A percentile compares a stretch with the other conserved stretches of the same genome.
Conservation (phyloP, 495 filamentous ascomycete genomes). For the Thermothielavioides terrestris region DNA sequence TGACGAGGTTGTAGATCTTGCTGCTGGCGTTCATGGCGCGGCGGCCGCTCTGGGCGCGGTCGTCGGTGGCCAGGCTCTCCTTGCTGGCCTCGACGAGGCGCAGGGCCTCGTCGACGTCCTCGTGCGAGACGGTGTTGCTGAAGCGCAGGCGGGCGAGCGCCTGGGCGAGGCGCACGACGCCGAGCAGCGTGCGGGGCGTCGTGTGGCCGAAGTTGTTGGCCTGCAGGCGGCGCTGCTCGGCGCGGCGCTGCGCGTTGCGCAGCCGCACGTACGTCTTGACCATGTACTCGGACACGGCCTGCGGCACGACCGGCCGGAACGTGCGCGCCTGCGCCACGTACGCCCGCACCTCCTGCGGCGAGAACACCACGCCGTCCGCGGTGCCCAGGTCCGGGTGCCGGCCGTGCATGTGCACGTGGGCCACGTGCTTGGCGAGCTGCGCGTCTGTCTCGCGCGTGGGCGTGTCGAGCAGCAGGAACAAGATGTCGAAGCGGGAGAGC, state of each 20-base stretch:
- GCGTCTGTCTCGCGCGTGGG: conserved; percentile 82
- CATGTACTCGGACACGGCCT: conserved; percentile 84
- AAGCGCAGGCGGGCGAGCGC: conserved; percentile 92
- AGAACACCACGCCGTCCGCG: conserved; percentile 56
- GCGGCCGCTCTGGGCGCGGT: conserved; percentile 40
- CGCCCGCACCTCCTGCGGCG: conserved; percentile 84
- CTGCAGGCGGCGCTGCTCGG: conserved; percentile 57
- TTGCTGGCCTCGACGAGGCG: conserved; percentile 87
- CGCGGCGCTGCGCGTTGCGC: conserved; percentile 77
- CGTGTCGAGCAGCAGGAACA: conserved; percentile 93
- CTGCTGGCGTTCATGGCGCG: conserved; percentile 72
- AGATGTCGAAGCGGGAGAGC: conserved; percentile 91
- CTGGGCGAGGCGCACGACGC: conserved; percentile 86
- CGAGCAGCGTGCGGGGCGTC: conserved; percentile 84
- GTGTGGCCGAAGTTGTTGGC: conserved; percentile 81
- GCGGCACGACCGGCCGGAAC: conserved; percentile 76
- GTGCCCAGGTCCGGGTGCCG: conserved; percentile 71
- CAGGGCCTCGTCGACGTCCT: conserved; percentile 93
- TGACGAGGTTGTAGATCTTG: conserved; percentile 89
- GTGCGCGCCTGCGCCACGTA: conserved; percentile 89
- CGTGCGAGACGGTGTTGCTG: conserved; percentile 67
- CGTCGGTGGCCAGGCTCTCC: conserved; percentile 64
- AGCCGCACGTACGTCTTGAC: conserved; percentile 91
- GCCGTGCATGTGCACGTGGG: conserved; percentile 96
- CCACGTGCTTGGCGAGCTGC: conserved; percentile 89